Base-by-base conservation (phyloP, 768 basidiomycete genomes). In the Tulasnella calospora region DNA sequence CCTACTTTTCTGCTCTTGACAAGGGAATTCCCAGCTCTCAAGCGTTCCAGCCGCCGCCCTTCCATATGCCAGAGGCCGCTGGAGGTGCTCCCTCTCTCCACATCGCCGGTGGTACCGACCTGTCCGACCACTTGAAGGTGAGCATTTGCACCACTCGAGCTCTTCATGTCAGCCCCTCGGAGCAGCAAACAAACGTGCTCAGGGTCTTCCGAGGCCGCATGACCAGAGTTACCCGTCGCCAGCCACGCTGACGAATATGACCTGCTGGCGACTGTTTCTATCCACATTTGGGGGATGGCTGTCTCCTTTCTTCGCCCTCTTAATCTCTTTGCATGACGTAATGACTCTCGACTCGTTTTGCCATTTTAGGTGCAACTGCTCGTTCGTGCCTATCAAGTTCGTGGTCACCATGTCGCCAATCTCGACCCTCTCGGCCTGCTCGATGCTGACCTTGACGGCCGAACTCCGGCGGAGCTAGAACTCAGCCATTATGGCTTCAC, bases 371-470 rank as follows among this genome's bases (percentile, higher is more conserved):
- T 95, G 23, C 98, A 99, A 93, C 89, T 99, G 38, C 91, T 99
- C 78, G 95, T 98, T 74, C 92, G 98, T 78, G 98, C 98, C 3
- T 99, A 98, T 86, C 98, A 99, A 90, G 98, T 99, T 23, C 94
- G 97, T 79, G 98, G 98, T 21, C 98, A 99, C 82, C 96, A 98
- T 82, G 88, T 96, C 78, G 98, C 97, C 46, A 93, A 98, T 80
- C 88, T 99, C 75, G 98, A 99, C 83, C 98, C 98, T 41, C 89
- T 99, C 23, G 96, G 96, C 21, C 96, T 99, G 82, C 88, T 94
- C 74, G 92, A 95, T 81, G 89, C 95, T 51, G 97, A 99, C 84
- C 89, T 98, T 61, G 91, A 89, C 44, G 88, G 92, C 76, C 86
- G 89, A 19, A 87, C 88, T 10, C 96, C 96, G 2, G 92, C 94